Conservation (phyloP, 2,329 filamentous ascomycete genomes). For the Pseudopithomyces chartarum region DNA sequence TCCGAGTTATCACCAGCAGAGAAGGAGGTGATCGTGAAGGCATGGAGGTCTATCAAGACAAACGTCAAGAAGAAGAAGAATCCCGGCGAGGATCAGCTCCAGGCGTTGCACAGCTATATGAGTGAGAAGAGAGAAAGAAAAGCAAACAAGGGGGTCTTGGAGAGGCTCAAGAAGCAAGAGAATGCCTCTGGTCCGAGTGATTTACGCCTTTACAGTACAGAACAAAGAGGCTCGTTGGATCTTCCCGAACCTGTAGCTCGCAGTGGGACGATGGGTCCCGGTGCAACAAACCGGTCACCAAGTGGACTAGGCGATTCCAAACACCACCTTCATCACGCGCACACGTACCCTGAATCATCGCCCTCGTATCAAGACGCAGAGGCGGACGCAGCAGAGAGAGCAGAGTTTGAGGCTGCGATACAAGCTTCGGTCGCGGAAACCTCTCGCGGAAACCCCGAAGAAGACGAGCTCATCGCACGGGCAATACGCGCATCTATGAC, state of each 20-base stretch:
- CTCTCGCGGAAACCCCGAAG: slow-evolving; percentile 68
- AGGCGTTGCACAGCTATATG: slow-evolving; percentile 54
- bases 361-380: slow-evolving; percentile 10
- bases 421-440: slow-evolving; percentile 66
- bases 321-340: slow-evolving; percentile 22
- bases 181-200: slow-evolving; percentile 17
- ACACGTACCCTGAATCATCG: slow-evolving; percentile 29
- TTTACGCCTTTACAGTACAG: slow-evolving; percentile 9
- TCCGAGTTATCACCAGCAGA: slow-evolving; percentile 61
- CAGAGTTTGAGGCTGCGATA: slow-evolving; percentile 76
- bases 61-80: slow-evolving; percentile 65
- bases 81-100: slow-evolving; percentile 53
- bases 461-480: slow-evolving; percentile 73
- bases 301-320: background rate
- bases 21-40: slow-evolving; percentile 64
- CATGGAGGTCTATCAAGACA: slow-evolving; percentile 66
- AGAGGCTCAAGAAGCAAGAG: slow-evolving; percentile 28
- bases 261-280: slow-evolving; percentile 15
- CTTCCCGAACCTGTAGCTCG: slow-evolving; percentile 17
- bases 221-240: slow-evolving; percentile 21
- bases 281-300: background rate
- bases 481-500: slow-evolving; percentile 74
- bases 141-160: slow-evolving; percentile 39
- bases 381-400: slow-evolving; percentile 46
- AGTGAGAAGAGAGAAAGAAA: slow-evolving; percentile 35